Conservation (phyloP, 139 green algal species). For the Gonium pectorale region DNA sequence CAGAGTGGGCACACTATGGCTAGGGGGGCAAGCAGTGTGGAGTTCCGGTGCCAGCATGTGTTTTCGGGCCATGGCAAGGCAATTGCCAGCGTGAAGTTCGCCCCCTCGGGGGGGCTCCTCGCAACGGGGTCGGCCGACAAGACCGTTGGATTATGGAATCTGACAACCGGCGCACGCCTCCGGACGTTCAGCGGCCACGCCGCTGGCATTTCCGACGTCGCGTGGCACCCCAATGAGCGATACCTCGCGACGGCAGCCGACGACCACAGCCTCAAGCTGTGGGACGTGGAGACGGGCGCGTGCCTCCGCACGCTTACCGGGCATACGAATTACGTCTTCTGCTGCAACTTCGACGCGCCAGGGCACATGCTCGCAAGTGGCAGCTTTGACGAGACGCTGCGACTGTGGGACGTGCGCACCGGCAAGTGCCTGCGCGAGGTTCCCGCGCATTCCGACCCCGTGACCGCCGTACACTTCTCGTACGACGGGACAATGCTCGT, state of each 20-base stretch:
- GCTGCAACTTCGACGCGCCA: constrained; percentile 82
- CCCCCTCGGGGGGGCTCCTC: constrained; percentile 50
- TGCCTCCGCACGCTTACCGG: constrained; percentile 72
- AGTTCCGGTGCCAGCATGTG: constrained; percentile 25
- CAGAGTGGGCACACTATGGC: too few relatives aligned
- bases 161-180: constrained; percentile 54
- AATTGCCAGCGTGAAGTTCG: constrained; percentile 49
- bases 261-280: constrained; percentile 74
- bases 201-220: constrained; percentile 83
- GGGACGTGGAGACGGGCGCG: constrained; percentile 68
- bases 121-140: constrained; percentile 81
- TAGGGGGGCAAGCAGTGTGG: neutral
- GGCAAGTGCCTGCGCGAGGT: constrained; percentile 77
- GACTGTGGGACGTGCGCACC: constrained; percentile 86
- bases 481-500: constrained; percentile 82
- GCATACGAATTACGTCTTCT: constrained; percentile 93
- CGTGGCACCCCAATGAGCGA: constrained; percentile 74
- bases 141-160: constrained; percentile 79
- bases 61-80: constrained; percentile 32
- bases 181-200: constrained; percentile 68
- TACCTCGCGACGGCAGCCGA: constrained; percentile 78
- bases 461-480: constrained; percentile 86
- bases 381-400: constrained; percentile 93
- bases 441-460: constrained; percentile 92
- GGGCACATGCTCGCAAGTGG: constrained; percentile 87